A percentile compares a stretch with the other conserved stretches of the same genome.
These are phyloP conservation scores for Wickerhamiella azyma DNA, from an alignment of 805 yeast genomes.

Conservation along the genomic window DNA sequence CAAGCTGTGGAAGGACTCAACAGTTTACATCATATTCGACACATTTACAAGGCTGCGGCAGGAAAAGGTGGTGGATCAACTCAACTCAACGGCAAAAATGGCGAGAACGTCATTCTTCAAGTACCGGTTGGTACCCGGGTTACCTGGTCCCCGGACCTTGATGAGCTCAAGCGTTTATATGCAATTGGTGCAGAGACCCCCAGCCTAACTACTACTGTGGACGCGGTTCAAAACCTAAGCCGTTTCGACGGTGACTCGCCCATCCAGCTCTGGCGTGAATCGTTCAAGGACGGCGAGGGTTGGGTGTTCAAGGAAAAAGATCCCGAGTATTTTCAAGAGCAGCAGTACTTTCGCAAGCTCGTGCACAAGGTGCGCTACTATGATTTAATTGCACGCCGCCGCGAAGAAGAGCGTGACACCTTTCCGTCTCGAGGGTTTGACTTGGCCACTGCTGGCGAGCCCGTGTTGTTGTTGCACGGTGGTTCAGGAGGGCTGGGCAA, in stretches of 20 bases:
- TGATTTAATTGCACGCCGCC: constrained; percentile 43
- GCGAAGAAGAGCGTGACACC: constrained; percentile 49
- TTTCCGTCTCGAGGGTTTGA: constrained; percentile 81
- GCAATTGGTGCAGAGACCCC: constrained; percentile 18
- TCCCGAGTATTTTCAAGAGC: constrained; percentile 50
- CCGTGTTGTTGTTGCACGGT: constrained; percentile 60
- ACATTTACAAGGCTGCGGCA: constrained; percentile 53
- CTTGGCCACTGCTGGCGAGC: constrained; percentile 44
- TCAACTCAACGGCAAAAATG: constrained; percentile 78
- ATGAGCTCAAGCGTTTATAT: constrained; percentile 10
- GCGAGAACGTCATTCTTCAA: constrained; percentile 62
- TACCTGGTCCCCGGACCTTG: constrained; percentile 37
- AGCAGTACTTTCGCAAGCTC: constrained; percentile 53
- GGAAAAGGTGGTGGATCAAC: constrained; percentile 61
- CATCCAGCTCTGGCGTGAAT: constrained; percentile 46
- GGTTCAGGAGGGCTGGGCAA: constrained; percentile 95
- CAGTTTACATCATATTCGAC: constrained; percentile 55
- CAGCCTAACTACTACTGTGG: constrained; percentile 7
- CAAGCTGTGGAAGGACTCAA: constrained; percentile 63
- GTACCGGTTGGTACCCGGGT: constrained; percentile 89
- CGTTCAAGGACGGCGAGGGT: constrained; percentile 61
- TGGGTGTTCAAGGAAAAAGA: constrained; percentile 79
- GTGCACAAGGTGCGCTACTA: constrained; percentile 49
- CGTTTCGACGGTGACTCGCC: constrained; percentile 15
- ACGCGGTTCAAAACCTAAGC: constrained; percentile 16